These are phyloP conservation scores for Ochetophila trinervis DNA, from an alignment of 306 rosid species.

Conservation along the genomic window DNA sequence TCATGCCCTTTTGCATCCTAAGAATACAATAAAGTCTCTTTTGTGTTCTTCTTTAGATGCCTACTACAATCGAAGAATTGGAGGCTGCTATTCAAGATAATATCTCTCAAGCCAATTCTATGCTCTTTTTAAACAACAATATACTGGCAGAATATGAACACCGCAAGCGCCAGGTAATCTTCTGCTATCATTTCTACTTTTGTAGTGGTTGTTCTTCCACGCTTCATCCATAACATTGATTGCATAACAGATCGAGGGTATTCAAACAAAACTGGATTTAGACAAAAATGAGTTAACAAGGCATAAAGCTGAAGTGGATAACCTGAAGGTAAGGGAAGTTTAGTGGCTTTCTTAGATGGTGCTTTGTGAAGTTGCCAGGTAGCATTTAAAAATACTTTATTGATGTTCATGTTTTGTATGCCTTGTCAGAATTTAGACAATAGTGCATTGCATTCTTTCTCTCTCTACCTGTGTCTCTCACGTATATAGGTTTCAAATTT, in stretches of 20 bases:
- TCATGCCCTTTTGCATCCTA: not conserved
- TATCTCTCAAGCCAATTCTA: constrained; percentile 73
- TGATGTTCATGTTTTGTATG: not conserved
- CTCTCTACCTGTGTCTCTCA: not conserved
- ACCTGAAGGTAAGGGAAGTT: constrained; percentile 56
- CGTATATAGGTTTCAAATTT: not conserved
- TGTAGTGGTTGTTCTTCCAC: constrained; percentile 2
- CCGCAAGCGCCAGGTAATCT: constrained; percentile 61
- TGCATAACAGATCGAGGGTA: constrained; percentile 55
- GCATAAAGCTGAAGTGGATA: constrained; percentile 52
- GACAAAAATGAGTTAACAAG: constrained; percentile 52
- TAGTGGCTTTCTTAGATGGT: constrained; percentile 15
- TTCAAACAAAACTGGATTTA: constrained; percentile 59
- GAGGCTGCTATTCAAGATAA: constrained; percentile 82
- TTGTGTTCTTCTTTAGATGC: constrained; percentile 56
- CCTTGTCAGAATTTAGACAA: not conserved
- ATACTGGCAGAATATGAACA: constrained; percentile 77
- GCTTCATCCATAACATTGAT: constrained; percentile 14
- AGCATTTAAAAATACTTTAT: not conserved
- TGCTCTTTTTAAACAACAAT: constrained; percentile 67
- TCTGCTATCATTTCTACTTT: not conserved
- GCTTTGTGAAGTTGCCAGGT: constrained; percentile 11
- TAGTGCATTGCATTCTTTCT: too few species aligned
- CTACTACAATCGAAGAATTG: constrained; percentile 88
- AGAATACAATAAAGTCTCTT: not conserved